phyloP scores from a whole-genome alignment of 2,329 filamentous ascomycete species.

The Aspergillus sclerotialis region DNA sequence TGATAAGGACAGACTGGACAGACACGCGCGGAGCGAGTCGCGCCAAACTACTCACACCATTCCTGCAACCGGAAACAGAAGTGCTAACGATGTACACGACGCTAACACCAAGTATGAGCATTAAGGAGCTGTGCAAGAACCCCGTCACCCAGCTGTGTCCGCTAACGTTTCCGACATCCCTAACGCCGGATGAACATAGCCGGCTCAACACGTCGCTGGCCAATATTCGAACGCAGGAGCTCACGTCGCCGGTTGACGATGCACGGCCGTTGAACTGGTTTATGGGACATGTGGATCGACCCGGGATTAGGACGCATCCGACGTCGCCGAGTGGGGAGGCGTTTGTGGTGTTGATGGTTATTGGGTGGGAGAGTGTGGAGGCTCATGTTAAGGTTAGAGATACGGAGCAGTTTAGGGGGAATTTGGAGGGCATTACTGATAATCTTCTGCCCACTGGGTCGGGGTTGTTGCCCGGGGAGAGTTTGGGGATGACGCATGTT shows the following conservation, averaged over 20 bases:
- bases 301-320: constrained; percentile 21
- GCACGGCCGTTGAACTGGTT: constrained; percentile 23
- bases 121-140: constrained; percentile 24
- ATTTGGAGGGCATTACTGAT: constrained; percentile 36
- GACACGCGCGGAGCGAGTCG: constrained; percentile 21
- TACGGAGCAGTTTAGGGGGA: constrained; percentile 38
- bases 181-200: constrained; percentile 19
- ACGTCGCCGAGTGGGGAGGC: constrained; percentile 36
- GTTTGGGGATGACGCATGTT: constrained; percentile 41
- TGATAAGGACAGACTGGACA: constrained; percentile 21
- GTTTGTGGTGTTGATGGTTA: constrained; percentile 35
- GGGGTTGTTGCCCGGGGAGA: constrained; percentile 30
- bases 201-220: constrained; percentile 26
- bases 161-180: constrained; percentile 36
- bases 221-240: constrained; percentile 30
- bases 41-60: constrained; percentile 13
- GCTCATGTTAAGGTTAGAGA: constrained; percentile 42
- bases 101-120: constrained; percentile 20
- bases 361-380: constrained; percentile 48
- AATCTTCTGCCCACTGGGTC: constrained; percentile 29
- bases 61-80: constrained; percentile 16
- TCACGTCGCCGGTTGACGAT: constrained; percentile 23
- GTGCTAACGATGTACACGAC: constrained; percentile 22
- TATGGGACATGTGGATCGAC: constrained; percentile 31
- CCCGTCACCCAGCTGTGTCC: constrained; percentile 46